Base-by-base conservation (phyloP, 805 yeast genomes). In the Grigorovia jiainica region DNA sequence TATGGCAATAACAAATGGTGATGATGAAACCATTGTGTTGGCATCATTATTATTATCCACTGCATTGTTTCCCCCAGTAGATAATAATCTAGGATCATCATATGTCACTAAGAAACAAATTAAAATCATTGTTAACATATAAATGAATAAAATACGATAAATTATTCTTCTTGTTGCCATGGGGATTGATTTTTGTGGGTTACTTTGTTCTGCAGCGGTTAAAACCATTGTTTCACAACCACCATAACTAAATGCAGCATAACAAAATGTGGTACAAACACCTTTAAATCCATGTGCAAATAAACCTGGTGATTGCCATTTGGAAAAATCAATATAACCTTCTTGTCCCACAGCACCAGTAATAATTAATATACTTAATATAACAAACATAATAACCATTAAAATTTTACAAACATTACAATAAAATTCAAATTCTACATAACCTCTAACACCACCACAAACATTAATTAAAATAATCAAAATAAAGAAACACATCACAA, bases 81-180 rank as follows among this genome's bases (percentile, higher is more conserved):
- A 71, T 19, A 69, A 53, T 42, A 71, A 57, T 27, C 71, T 60
- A 1, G 57, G 51, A 45, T 76, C 73, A 44, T 66, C 67, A 56
- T 70, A 81, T 13, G 90, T 89, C n/a, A 85, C 92, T 44, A 85
- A 66, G 51, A 82, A 76, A 29, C 87, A 80, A 53, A 69, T 76
- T 46, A 72, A 67, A 40, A 61, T 76, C 53, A 63, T 73, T 41
- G 81, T 70, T 29, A 70, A 50, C 42, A 78, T 69, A 65, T 76
- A 79, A 54, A 79, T 76, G 17, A 77, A 54, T 40, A 74, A 57
- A 52, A 79, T 76, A 64, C 85, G 68, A 62, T 68, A 67, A 39
- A 78, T 65, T 17, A 77, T 79, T 46, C 75, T 73, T 50, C 70
- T 72, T 48, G 76, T 72, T 34, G 82, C 82, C 23, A 70, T 66